Conservation (phyloP, 2,329 filamentous ascomycete species). For the Neurospora crassa region DNA sequence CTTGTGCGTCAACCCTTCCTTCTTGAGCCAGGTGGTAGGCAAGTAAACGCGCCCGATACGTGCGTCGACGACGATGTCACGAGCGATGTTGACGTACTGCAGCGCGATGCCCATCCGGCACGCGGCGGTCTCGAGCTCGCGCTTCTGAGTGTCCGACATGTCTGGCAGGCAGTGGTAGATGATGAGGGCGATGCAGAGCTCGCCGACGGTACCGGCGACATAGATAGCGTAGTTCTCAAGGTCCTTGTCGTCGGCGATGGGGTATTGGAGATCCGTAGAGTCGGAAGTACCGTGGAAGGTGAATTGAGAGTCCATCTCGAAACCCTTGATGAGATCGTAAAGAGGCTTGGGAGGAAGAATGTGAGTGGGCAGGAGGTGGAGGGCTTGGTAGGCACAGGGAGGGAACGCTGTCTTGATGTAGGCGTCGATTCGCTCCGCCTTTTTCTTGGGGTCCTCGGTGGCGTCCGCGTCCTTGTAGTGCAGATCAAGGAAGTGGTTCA, state of each 20-base stretch:
- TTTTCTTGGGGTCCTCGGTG: conserved; percentile 8
- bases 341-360: conserved; percentile 50
- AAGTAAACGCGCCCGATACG: conserved; percentile 58
- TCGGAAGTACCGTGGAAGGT: background rate
- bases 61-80: conserved; percentile 62
- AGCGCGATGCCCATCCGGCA: conserved; percentile 61
- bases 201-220: conserved; percentile 64
- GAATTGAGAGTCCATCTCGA: conserved; percentile 59
- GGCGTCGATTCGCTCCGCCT: conserved; percentile 8
- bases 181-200: conserved; percentile 57
- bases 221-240: conserved; percentile 54
- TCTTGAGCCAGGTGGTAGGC: conserved; percentile 53
- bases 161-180: conserved; percentile 42
- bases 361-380: conserved; percentile 48
- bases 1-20: conserved; percentile 42
- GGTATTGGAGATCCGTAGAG: conserved; percentile 26
- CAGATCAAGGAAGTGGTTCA: conserved; percentile 47
- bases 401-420: conserved; percentile 44
- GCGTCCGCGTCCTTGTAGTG: conserved; percentile 30
- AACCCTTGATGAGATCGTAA: conserved; percentile 56
- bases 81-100: conserved; percentile 70
- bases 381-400: conserved; percentile 37
- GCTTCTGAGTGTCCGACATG: conserved; percentile 22
- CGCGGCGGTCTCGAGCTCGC: conserved; percentile 44
- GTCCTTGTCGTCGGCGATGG: conserved; percentile 49